Conservation (phyloP, 2,329 filamentous ascomycete species). For the Juglanconis sp. region DNA sequence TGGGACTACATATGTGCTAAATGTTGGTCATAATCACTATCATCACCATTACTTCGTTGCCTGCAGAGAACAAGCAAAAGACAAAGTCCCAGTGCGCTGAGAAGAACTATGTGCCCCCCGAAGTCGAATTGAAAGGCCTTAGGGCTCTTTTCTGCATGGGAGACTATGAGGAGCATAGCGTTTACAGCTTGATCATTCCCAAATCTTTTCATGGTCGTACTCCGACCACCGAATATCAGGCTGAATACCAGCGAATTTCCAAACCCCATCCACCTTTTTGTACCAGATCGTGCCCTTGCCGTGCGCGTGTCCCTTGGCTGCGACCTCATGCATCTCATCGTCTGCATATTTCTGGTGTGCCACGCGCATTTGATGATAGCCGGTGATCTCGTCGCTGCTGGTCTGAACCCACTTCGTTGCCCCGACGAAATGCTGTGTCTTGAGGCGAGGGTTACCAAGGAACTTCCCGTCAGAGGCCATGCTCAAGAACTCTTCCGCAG, state of each 20-base stretch:
- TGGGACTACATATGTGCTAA: too few species aligned
- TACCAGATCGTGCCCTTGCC: slow-evolving; percentile 53
- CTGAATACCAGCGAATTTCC: slow-evolving; percentile 55
- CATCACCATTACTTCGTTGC: too few species aligned
- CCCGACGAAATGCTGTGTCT: slow-evolving; percentile 56
- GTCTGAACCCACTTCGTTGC: slow-evolving; percentile 50
- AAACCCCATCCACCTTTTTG: slow-evolving; percentile 53
- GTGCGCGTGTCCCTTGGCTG: slow-evolving; percentile 55
- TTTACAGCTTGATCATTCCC: too few species aligned
- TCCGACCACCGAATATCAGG: slow-evolving; percentile 54
- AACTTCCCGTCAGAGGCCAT: slow-evolving; percentile 51
- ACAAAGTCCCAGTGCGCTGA: too few species aligned
- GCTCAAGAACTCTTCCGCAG: slow-evolving; percentile 48
- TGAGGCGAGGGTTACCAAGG: slow-evolving; percentile 51
- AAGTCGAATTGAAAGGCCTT: too few species aligned
- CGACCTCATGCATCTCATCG: slow-evolving; percentile 40
- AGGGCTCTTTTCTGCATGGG: too few species aligned
- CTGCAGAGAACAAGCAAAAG: too few species aligned
- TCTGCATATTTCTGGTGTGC: slow-evolving; percentile 56
- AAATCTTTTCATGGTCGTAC: slow-evolving; percentile 50
- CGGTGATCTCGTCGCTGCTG: slow-evolving; percentile 43
- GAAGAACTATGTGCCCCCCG: too few species aligned
- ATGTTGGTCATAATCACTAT: too few species aligned
- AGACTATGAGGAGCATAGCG: too few species aligned
- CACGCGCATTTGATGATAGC: slow-evolving; percentile 56